phyloP scores from a whole-genome alignment of 164 flowering plant genomes.

The Cinnamomum chago region DNA sequence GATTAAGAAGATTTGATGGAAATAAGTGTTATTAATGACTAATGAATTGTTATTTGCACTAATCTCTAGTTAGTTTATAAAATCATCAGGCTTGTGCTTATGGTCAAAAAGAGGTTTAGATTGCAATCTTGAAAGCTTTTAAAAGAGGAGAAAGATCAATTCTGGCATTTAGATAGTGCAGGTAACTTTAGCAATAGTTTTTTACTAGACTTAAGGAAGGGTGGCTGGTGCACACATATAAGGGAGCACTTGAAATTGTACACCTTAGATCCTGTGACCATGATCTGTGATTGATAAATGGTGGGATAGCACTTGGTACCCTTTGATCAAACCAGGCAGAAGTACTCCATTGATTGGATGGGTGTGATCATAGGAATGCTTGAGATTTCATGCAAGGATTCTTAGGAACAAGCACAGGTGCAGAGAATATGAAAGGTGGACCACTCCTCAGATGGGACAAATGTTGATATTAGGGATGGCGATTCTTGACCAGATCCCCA shows the following conservation, averaged over 20 bases:
- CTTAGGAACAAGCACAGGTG: too few relatives aligned
- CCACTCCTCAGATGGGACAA: too few relatives aligned
- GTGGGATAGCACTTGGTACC: not conserved
- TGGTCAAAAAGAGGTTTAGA: constrained; percentile 12
- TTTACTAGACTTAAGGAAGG: not conserved
- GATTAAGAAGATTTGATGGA: not conserved
- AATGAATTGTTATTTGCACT: not conserved
- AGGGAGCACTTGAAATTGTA: not conserved
- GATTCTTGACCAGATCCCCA: too few relatives aligned
- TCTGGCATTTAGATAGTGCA: not conserved
- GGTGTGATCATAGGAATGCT: not conserved
- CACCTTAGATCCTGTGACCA: not conserved
- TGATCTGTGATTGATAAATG: not conserved
- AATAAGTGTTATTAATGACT: not conserved
- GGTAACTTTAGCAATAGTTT: not conserved
- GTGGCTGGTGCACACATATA: not conserved
- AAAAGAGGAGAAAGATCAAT: constrained; percentile 2
- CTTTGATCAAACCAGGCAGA: too few relatives aligned
- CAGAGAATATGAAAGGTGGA: too few relatives aligned
- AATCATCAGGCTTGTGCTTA: not conserved
- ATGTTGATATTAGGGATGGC: too few relatives aligned
- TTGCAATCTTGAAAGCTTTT: constrained; percentile 1
- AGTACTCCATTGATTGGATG: too few relatives aligned
- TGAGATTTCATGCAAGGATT: not conserved
- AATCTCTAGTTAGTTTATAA: not conserved